Conservation (phyloP, 2,329 filamentous ascomycete genomes). For the Botrytis byssoidea region DNA sequence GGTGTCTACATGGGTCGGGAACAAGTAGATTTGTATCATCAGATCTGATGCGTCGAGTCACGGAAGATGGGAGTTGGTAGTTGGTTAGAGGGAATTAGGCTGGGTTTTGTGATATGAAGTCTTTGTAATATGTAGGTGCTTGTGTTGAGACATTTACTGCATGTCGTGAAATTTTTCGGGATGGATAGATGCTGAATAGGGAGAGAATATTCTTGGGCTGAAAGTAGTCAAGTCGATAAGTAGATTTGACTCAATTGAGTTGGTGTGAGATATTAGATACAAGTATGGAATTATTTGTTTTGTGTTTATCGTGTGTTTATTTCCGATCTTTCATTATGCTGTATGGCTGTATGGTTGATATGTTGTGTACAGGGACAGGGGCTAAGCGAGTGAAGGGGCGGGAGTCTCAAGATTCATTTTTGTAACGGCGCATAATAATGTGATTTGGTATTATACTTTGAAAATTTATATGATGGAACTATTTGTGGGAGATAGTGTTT, state of each 20-base stretch:
- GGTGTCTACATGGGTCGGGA: no score
- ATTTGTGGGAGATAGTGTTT: background rate
- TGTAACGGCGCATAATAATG: background rate
- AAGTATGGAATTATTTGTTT: background rate
- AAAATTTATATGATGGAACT: rapidly evolving
- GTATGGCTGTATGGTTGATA: background rate
- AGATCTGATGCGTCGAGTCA: no score
- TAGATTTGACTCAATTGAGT: background rate
- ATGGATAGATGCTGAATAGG: no score
- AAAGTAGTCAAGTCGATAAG: no score
- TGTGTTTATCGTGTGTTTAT: background rate
- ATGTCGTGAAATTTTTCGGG: no score
- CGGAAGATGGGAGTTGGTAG: no score
- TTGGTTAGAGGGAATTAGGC: no score
- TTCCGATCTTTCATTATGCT: background rate
- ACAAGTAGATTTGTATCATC: no score
- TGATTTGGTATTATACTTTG: rapidly evolving
- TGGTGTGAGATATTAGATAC: background rate
- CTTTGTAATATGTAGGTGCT: no score
- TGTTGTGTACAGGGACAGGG: background rate
- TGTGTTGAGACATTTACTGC: no score
- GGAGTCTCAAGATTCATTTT: background rate
- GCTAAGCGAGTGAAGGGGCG: background rate
- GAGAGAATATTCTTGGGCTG: no score
- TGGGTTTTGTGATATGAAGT: no score